Evolutionary conservation across 2,329 filamentous ascomycete species (phyloP).

Genomic region (Dothistroma septosporum): DNA sequence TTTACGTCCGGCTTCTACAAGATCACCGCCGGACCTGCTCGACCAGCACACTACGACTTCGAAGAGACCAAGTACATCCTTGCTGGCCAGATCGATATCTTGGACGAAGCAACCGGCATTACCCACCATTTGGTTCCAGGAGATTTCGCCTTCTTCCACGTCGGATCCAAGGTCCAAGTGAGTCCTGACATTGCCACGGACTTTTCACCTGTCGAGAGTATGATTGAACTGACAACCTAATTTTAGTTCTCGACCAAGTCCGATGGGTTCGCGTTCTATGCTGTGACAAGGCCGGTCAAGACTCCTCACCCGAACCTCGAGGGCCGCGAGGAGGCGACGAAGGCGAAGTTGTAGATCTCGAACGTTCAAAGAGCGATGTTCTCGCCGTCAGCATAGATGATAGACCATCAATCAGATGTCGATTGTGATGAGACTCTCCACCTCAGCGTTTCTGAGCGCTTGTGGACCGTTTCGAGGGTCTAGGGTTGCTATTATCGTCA

Average conservation of each 20-base stretch:
- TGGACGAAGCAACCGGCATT: constrained; percentile 22
- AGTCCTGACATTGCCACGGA: not conserved
- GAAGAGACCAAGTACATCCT: constrained; percentile 24
- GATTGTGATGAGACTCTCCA: too few relatives aligned
- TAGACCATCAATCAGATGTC: too few relatives aligned
- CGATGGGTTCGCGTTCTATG: constrained; percentile 21
- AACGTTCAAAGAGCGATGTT: too few relatives aligned
- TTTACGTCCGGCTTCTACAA: constrained; percentile 24
- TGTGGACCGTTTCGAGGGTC: too few relatives aligned
- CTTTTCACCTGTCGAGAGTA: too few relatives aligned
- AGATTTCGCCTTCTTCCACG: constrained; percentile 24
- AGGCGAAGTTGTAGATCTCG: constrained; percentile 5
- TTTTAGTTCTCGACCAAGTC: constrained; percentile 19
- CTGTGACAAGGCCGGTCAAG: constrained; percentile 20
- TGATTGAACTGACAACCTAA: not conserved
- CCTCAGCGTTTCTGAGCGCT: too few relatives aligned
- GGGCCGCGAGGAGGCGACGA: constrained; percentile 18
- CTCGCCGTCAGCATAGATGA: too few relatives aligned
- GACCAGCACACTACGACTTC: constrained; percentile 15
- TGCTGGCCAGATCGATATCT: constrained; percentile 22
- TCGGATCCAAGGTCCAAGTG: constrained; percentile 18
- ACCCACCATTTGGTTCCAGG: constrained; percentile 21
- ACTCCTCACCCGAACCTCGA: constrained; percentile 16
- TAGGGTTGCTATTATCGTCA: too few relatives aligned
- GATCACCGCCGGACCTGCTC: constrained; percentile 16